A percentile compares a stretch with the other conserved stretches of the same genome.
Conservation (phyloP, 495 filamentous ascomycete genomes). For the Neurospora tetraspora region DNA sequence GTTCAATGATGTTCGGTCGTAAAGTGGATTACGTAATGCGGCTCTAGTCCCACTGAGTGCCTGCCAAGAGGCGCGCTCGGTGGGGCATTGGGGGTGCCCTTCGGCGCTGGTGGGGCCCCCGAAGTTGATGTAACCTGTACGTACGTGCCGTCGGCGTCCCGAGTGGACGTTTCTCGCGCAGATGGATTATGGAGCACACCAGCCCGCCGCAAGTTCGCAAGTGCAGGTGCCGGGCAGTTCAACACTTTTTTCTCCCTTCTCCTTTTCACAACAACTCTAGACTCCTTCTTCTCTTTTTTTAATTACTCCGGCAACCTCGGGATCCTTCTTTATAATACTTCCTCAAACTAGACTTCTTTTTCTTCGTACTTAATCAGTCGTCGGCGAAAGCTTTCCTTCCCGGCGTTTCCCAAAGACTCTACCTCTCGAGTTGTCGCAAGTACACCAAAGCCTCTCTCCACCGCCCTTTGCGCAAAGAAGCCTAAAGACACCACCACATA, state of each 20-base stretch:
- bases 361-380: background rate
- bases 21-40: background rate
- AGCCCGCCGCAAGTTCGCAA: background rate
- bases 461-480: background rate
- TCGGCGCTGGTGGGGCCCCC: background rate
- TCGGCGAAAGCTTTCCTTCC: background rate
- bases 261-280: background rate
- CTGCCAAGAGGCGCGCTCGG: background rate
- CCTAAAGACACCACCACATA: background rate
- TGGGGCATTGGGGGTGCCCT: background rate
- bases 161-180: background rate
- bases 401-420: background rate
- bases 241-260: background rate
- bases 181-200: background rate
- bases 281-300: background rate
- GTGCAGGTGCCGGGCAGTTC: background rate
- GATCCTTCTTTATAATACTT: background rate
- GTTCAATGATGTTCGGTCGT: background rate
- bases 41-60: background rate
- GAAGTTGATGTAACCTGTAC: background rate
- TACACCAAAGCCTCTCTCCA: background rate
- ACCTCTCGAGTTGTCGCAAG: background rate
- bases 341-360: background rate
- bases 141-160: background rate
- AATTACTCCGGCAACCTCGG: background rate